A percentile compares a stretch with the other conserved stretches of the same genome.
Evolutionary conservation across 192 early-diverging fungal species (phyloP).

Genomic region (Obelidium mucronatum): DNA sequence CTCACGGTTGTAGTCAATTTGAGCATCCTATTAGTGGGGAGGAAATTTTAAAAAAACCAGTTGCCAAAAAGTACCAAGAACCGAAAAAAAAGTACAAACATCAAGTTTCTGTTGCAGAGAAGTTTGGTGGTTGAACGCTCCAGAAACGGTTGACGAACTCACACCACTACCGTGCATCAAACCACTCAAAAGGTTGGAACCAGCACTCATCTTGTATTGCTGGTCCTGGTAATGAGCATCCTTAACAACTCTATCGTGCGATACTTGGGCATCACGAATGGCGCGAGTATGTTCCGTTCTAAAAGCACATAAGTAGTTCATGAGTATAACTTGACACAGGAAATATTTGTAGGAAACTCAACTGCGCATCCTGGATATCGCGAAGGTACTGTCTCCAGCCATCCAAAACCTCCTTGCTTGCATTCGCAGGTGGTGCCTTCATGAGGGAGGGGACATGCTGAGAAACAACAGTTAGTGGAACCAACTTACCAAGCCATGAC

Average conservation of each 20-base stretch:
- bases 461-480: neutral
- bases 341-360: neutral
- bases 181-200: neutral
- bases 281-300: constrained; percentile 35
- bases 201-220: neutral
- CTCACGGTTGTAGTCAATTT: constrained; percentile 39
- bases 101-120: constrained; percentile 24
- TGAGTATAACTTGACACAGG: neutral
- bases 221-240: constrained; percentile 33
- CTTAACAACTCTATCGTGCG: constrained; percentile 30
- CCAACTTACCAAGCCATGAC: neutral
- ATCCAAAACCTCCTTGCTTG: constrained; percentile 30
- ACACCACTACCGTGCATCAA: neutral
- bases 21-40: constrained; percentile 14
- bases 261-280: constrained; percentile 41
- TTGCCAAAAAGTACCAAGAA: neutral
- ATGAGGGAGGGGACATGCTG: constrained; percentile 39
- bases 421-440: constrained; percentile 36
- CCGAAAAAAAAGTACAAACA: neutral
- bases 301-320: neutral
- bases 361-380: constrained; percentile 43
- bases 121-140: neutral
- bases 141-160: neutral
- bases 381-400: constrained; percentile 33
- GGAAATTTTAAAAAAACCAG: neutral